Evolutionary conservation across 345 rosid species (phyloP), one percentile per base, ranked within the genome.

Genomic region (Ceriops tagal): DNA sequence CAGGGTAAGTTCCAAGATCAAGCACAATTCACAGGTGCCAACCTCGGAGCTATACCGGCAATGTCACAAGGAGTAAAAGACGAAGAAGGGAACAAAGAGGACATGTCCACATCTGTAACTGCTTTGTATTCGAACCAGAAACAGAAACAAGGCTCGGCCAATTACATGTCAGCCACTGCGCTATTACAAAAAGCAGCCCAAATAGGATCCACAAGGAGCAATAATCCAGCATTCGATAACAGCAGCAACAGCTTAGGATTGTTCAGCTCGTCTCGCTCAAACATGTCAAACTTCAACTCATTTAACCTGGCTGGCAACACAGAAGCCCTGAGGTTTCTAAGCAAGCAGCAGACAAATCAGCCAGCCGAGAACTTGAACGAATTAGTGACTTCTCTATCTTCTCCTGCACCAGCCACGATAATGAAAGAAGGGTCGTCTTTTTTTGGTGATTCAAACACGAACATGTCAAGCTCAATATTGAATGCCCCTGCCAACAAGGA

Each of bases 141-240:
- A 31, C 67, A 70, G 4, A 72, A 71, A 21, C 65, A 53, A 61
- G 68, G 39, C 15, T 8, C 67, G 28, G 21, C 49, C 39, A 69
- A 81, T 53, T 82, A 85, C 74, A 85, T 87, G 92, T 89, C 97
- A 24, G 96, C 97, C 27, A 91, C 97, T 19, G 90, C 96, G n/a
- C 83, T 91, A 58, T 65, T 91, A 63, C 97, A 91, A 37, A 91
- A 80, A 77, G 97, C 97, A 3, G 96, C 90, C 10, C 92, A 91
- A 72, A 84, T 87, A 86, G 97, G 97, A 18, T 87, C 92, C 13
- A 87, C 91, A n/a, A 85, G 87, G 75, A 80, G 84, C 82, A 81
- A 70, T 62, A 43, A 70, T 62, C 71, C 76, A 7, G 8, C 78
- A 31, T 30, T 75, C 28, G 39, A 22, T 43, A 32, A 53, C 60